Evolutionary conservation across 257 asterid species (phyloP).

Genomic region (Anisodus tanguticus): DNA sequence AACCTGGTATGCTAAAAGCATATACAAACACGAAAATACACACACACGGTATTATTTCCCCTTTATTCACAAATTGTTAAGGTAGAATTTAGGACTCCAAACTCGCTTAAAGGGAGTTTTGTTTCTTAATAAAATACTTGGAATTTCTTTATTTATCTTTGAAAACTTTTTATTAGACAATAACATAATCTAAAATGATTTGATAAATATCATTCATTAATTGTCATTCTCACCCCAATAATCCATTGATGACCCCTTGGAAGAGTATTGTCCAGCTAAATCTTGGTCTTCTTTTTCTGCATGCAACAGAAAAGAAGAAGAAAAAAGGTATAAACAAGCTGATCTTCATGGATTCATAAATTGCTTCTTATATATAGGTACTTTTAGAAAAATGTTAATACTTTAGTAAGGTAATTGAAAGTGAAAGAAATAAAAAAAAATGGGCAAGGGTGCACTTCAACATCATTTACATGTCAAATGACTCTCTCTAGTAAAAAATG

Average conservation of each 20-base stretch:
- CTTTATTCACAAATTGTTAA: too few relatives aligned
- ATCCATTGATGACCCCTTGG: conserved; percentile 50
- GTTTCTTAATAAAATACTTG: neutral
- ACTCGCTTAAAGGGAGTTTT: too few relatives aligned
- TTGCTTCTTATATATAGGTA: neutral
- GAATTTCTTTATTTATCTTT: neutral
- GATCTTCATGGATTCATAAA: neutral
- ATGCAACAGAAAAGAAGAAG: conserved; percentile 33
- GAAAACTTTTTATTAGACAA: too few relatives aligned
- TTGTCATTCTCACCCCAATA: conserved; percentile 54
- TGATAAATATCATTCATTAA: neutral
- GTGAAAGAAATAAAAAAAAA: too few relatives aligned
- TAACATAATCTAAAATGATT: neutral
- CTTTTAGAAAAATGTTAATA: too few relatives aligned
- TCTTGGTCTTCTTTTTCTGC: conserved; percentile 61
- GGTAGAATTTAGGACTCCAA: too few relatives aligned
- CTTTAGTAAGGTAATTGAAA: too few relatives aligned
- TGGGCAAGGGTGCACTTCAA: neutral
- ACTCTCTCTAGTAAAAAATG: too few relatives aligned
- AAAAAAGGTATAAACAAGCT: neutral
- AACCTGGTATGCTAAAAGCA: too few relatives aligned
- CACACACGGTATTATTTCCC: too few relatives aligned
- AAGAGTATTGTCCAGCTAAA: conserved; percentile 50
- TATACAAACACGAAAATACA: too few relatives aligned
- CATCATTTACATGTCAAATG: conserved; percentile 6